Evolutionary conservation across 1,139 yeast species (phyloP).

Genomic region (Meyerozyma carpophila): DNA sequence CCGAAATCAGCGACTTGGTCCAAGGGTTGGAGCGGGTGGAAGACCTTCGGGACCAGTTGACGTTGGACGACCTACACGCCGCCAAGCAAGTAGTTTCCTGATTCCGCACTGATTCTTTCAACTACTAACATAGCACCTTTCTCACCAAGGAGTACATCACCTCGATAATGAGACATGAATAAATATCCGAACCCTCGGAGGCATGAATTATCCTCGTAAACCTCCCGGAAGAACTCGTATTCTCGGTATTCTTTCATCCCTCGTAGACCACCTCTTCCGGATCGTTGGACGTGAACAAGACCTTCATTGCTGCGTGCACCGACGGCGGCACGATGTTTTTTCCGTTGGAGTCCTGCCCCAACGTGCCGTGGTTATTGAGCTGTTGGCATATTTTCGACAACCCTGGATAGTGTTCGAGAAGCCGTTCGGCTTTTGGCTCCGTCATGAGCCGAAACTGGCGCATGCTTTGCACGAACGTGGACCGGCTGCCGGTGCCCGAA

Average conservation of each 20-base stretch:
- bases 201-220: conserved; percentile 6
- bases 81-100: conserved; percentile 39
- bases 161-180: conserved; percentile 2
- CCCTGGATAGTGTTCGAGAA: conserved; percentile 30
- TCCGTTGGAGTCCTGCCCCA: conserved; percentile 34
- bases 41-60: conserved; percentile 39
- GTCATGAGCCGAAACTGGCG: conserved; percentile 57
- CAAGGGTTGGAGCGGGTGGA: conserved; percentile 40
- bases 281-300: conserved; percentile 44
- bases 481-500: conserved; percentile 45
- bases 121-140: conserved; percentile 22
- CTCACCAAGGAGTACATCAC: conserved; percentile 28
- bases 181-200: too few relatives aligned
- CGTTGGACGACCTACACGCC: conserved; percentile 46
- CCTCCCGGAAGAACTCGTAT: too few relatives aligned
- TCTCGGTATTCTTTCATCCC: not conserved
- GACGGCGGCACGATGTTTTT: conserved; percentile 32
- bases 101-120: not conserved
- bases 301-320: conserved; percentile 40
- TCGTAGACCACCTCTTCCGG: conserved; percentile 37
- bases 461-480: conserved; percentile 44
- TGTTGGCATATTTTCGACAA: conserved; percentile 31
- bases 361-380: conserved; percentile 16
- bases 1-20: conserved; percentile 39
- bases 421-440: conserved; percentile 31